Evolutionary conservation across 129 eudicot species (phyloP).

Genomic region (Tagetes patula): DNA sequence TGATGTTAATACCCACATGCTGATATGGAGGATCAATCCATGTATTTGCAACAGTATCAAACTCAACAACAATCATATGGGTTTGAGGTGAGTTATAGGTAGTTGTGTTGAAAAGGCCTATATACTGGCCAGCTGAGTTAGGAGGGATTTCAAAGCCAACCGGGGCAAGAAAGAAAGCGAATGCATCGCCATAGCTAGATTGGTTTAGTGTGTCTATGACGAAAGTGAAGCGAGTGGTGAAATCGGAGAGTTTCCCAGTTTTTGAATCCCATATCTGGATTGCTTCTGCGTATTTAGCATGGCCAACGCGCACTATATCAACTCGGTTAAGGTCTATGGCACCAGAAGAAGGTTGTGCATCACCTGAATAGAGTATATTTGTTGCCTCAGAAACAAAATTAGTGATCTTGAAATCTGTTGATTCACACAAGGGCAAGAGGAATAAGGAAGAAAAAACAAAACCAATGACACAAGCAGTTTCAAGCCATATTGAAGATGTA

Average conservation of each 20-base stretch:
- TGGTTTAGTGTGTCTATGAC: slow-evolving; percentile 2
- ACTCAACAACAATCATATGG: slow-evolving; percentile 13
- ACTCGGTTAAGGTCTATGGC: slow-evolving; percentile 1
- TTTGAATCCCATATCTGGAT: too few species aligned
- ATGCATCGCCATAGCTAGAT: not conserved
- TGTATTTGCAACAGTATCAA: not conserved
- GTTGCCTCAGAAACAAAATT: not conserved
- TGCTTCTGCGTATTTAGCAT: slow-evolving; percentile 1
- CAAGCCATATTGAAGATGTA: too few species aligned
- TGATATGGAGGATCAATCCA: slow-evolving; percentile 11
- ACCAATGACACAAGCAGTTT: not conserved
- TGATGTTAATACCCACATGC: slow-evolving; percentile 28
- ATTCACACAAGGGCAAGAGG: slow-evolving; percentile 24
- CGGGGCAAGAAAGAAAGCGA: slow-evolving; percentile 33
- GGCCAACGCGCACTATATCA: slow-evolving; percentile 17
- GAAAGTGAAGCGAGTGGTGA: slow-evolving; percentile 28
- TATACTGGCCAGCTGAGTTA: not conserved
- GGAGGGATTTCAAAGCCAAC: slow-evolving; percentile 26
- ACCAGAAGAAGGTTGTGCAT: slow-evolving; percentile 14
- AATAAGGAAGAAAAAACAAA: not conserved
- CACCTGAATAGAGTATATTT: slow-evolving; percentile 19
- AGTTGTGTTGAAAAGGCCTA: slow-evolving; percentile 15
- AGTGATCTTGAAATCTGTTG: slow-evolving; percentile 20
- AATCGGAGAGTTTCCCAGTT: slow-evolving; percentile 1
- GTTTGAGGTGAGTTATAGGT: too few species aligned